Evolutionary conservation across 108 stramenopile species (phyloP).

Genomic region (Skeletonema grethae): DNA sequence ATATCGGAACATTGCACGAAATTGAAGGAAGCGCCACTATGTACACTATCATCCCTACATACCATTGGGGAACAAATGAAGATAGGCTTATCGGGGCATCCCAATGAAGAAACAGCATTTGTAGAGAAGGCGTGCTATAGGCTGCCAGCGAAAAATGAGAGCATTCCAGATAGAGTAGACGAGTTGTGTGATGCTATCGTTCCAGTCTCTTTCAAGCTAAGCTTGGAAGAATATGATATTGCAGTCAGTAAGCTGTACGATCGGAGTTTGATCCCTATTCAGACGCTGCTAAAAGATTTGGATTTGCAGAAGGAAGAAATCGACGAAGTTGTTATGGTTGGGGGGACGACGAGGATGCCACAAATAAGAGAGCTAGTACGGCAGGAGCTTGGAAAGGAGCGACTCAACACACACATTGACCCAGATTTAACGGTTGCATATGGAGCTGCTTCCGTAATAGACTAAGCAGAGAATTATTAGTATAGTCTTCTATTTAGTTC

Average conservation of each 20-base stretch:
- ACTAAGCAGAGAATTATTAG: conserved; percentile 64
- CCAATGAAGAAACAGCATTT: conserved; percentile 24
- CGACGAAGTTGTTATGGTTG: conserved; percentile 98
- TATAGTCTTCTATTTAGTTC: too few relatives aligned
- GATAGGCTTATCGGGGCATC: conserved; percentile 60
- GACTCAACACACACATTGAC: conserved; percentile 93
- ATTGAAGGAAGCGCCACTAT: conserved; percentile 54
- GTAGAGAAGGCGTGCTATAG: conserved; percentile 40
- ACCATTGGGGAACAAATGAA: conserved; percentile 84
- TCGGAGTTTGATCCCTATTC: conserved; percentile 79
- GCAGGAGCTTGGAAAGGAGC: conserved; percentile 62
- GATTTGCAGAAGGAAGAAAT: conserved; percentile 79
- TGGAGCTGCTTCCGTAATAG: conserved; percentile 96
- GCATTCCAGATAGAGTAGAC: conserved; percentile 28
- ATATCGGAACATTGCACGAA: conserved; percentile 57
- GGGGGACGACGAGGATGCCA: conserved; percentile 95
- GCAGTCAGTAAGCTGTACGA: conserved; percentile 71
- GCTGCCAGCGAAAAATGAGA: conserved; percentile 3
- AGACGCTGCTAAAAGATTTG: conserved; percentile 78
- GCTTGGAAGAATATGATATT: conserved; percentile 74
- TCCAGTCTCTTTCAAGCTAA: conserved; percentile 54
- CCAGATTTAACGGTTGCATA: conserved; percentile 97
- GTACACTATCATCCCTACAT: conserved; percentile 81
- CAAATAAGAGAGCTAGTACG: conserved; percentile 87
- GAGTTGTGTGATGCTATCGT: conserved; percentile 59